These are phyloP conservation scores for Ophiostoma quercus DNA, from an alignment of 2,329 filamentous ascomycete species.

Conservation along the genomic window DNA sequence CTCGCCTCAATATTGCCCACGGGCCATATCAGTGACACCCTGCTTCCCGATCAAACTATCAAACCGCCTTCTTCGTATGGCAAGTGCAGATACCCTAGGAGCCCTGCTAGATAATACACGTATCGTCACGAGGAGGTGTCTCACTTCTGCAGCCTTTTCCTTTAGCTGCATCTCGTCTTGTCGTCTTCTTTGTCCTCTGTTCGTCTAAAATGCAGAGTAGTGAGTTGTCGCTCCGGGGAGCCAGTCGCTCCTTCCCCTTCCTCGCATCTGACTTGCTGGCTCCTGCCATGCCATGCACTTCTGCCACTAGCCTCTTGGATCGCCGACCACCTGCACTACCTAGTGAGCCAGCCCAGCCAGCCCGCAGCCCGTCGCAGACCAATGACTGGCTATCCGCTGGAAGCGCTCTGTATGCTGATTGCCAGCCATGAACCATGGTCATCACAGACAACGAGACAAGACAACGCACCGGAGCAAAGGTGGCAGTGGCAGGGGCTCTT, in stretches of 20 bases:
- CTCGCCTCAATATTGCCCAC: not conserved
- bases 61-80: too few relatives aligned
- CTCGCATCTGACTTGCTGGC: not conserved
- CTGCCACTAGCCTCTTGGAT: constrained; percentile 14
- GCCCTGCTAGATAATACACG: too few relatives aligned
- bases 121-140: not conserved
- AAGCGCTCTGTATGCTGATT: not conserved
- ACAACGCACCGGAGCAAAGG: not conserved
- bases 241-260: not conserved
- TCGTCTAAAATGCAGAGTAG: too few relatives aligned
- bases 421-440: not conserved
- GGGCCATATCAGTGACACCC: not conserved
- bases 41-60: too few relatives aligned
- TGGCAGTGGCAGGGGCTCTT: constrained; percentile 1
- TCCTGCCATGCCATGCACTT: constrained; percentile 10
- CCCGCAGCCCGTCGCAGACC: not conserved
- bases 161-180: not conserved
- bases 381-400: constrained; percentile 4
- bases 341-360: not conserved
- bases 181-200: not conserved
- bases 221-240: not conserved
- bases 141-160: not conserved
- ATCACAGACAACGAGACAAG: not conserved
- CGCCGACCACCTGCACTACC: not conserved
- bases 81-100: too few relatives aligned